Evolutionary conservation across 306 rosid genomes (phyloP).

Genomic region (Prunus campanulata): DNA sequence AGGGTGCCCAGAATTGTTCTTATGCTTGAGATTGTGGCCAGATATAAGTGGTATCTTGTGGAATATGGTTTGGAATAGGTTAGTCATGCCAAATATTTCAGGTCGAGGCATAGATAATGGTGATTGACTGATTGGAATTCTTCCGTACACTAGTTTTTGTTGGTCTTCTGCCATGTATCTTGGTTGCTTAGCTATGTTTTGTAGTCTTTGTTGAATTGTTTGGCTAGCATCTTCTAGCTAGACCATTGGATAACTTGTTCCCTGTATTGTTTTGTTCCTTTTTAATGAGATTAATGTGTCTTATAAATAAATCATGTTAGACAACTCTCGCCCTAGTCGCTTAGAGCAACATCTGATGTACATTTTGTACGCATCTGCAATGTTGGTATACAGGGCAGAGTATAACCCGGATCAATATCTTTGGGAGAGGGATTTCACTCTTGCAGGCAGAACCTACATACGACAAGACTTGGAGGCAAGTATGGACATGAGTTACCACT

Average conservation of each 20-base stretch:
- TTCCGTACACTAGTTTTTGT: background rate
- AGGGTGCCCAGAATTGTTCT: no score
- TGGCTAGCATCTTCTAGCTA: background rate
- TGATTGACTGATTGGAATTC: no score
- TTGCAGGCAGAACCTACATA: constrained; percentile 74
- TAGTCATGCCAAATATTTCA: no score
- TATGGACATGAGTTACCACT: constrained; percentile 53
- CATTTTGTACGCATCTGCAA: constrained; percentile 14
- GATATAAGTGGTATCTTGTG: no score
- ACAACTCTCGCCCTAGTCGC: background rate
- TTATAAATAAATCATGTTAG: background rate
- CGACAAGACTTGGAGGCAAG: constrained; percentile 99
- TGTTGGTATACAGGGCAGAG: constrained; percentile 69
- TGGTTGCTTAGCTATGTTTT: background rate
- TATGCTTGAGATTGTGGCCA: no score
- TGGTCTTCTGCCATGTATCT: background rate
- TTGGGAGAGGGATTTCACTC: constrained; percentile 86
- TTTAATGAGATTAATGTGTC: background rate
- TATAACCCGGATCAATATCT: constrained; percentile 92
- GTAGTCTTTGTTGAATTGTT: background rate
- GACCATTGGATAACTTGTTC: background rate
- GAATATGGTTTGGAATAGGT: no score
- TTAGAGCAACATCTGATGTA: no score
- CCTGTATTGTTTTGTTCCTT: background rate
- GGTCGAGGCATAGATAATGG: no score